A percentile compares a stretch with the other conserved stretches of the same genome.
Evolutionary conservation across 2,329 filamentous ascomycete species (phyloP).

Genomic region (Neocucurbitaria cava): DNA sequence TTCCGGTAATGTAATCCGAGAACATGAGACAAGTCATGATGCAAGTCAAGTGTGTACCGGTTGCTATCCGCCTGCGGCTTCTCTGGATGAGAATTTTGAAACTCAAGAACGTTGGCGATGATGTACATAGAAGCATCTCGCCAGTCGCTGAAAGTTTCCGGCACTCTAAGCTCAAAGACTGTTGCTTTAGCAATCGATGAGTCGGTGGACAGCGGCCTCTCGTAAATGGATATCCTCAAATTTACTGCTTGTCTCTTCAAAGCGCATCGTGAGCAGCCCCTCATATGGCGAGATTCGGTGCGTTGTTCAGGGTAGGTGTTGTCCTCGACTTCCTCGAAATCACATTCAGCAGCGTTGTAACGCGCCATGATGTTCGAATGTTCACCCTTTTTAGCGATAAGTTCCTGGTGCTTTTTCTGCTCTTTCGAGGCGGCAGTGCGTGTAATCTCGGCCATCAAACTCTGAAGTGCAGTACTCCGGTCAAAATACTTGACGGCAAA

Average conservation of each 20-base stretch:
- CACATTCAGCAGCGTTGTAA: conserved; percentile 17
- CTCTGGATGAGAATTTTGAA: background rate
- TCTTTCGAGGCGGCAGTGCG: conserved; percentile 37
- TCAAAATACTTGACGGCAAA: conserved; percentile 61
- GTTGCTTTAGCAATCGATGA: conserved; percentile 49
- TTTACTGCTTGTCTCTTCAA: conserved; percentile 38
- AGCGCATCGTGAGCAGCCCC: conserved; percentile 40
- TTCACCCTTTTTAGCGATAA: conserved; percentile 11
- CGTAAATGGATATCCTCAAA: conserved; percentile 58
- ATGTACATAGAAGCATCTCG: conserved; percentile 57
- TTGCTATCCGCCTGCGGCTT: background rate
- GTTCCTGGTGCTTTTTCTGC: conserved; percentile 30
- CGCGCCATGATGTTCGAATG: conserved; percentile 22
- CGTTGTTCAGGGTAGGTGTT: conserved; percentile 14
- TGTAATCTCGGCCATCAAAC: conserved; percentile 49
- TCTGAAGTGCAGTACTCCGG: conserved; percentile 52
- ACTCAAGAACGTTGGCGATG: conserved; percentile 49
- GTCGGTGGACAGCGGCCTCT: conserved; percentile 62
- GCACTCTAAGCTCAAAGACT: conserved; percentile 61
- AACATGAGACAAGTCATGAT: conserved; percentile 13
- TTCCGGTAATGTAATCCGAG: background rate
- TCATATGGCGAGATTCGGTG: conserved; percentile 9
- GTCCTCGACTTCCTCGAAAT: conserved; percentile 4
- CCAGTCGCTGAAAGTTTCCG: conserved; percentile 55
- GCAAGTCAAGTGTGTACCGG: conserved; percentile 18